Conservation (phyloP, 768 basidiomycete species). For the Cystoderma amianthinum region DNA sequence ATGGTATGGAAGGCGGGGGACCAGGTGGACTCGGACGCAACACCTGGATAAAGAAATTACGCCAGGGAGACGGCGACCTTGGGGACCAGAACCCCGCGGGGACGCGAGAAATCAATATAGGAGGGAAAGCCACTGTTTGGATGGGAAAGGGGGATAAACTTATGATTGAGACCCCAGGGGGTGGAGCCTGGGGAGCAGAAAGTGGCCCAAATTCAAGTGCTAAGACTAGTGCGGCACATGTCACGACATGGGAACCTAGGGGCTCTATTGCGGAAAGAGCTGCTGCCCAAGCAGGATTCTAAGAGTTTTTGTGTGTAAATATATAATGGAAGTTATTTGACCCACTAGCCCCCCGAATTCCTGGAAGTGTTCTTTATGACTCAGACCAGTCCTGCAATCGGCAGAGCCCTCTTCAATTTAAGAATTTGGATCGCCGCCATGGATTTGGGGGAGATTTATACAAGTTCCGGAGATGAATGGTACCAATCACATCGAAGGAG, state of each 20-base stretch:
- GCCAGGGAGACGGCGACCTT: constrained; percentile 62
- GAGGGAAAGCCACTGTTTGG: constrained; percentile 80
- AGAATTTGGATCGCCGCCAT: no score
- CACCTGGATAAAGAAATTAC: constrained; percentile 77
- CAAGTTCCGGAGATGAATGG: no score
- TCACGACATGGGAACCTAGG: constrained; percentile 57
- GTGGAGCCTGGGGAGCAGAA: constrained; percentile 73
- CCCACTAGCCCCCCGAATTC: neutral
- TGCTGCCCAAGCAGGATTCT: constrained; percentile 59
- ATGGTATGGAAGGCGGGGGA: constrained; percentile 78
- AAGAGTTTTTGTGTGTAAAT: constrained; percentile 5
- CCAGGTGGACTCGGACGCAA: constrained; percentile 70
- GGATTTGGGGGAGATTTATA: no score
- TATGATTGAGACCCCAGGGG: constrained; percentile 84
- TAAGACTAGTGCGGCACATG: constrained; percentile 23
- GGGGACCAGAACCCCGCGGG: constrained; percentile 27
- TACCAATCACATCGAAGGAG: no score
- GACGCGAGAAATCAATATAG: constrained; percentile 72
- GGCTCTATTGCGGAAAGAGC: constrained; percentile 63
- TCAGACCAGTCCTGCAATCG: no score
- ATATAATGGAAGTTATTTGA: neutral
- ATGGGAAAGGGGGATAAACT: constrained; percentile 87
- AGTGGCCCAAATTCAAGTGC: constrained; percentile 16
- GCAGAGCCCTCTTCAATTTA: no score
- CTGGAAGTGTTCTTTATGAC: no score